Base-by-base conservation (phyloP, 2,329 filamentous ascomycete genomes). In the Cladophialophora bantiana region DNA sequence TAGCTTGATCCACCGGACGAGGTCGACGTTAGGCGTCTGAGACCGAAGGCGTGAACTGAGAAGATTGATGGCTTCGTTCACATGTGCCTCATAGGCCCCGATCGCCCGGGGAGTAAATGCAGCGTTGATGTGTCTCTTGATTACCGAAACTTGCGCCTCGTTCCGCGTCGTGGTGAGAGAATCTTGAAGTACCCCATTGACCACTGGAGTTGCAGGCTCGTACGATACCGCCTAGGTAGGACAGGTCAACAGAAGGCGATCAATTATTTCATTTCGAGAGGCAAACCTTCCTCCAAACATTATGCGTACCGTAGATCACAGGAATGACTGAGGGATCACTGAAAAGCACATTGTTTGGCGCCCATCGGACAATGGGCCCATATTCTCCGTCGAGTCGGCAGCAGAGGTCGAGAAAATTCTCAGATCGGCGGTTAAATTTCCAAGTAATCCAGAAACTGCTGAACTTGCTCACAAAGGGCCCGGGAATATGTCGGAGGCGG, bases 41-140 rank as follows among this genome's bases (percentile, higher is more conserved):
- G 42, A 38, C 26, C 35, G 20, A 2, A 66, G 36, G 6, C 40
- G 26, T 13, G 9, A 15, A 4, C 57, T 50, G 31, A 66, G 50
- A 15, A 20, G 31, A 4, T 62, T 15, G 36, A 66, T 48, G 34
- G 38, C 62, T 34, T 55, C 35, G 76, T 94, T 89, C 73, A 97
- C 96, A 78, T 90, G 96, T 72, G 87, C 89, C 48, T 90, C 89
- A 89, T 91, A 94, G 53, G 91, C 91, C 67, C 90, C 88, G 65
- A 89, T 88, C 48, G 90, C 90, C 87, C 69, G 87, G 84, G 70
- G 90, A 88, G 52, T 88, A 84, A 78, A 89, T 89, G 56, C 73
- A 66, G 58, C 55, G 76, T 96, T 87, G 70, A 89, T 89, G 73
- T 90, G 90, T 93, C 93, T 96, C 73, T 93, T 93, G 72, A 97